Evolutionary conservation across 2,329 filamentous ascomycete genomes (phyloP), one percentile per base, ranked within the genome.

Genomic region (Colletotrichum sp.): DNA sequence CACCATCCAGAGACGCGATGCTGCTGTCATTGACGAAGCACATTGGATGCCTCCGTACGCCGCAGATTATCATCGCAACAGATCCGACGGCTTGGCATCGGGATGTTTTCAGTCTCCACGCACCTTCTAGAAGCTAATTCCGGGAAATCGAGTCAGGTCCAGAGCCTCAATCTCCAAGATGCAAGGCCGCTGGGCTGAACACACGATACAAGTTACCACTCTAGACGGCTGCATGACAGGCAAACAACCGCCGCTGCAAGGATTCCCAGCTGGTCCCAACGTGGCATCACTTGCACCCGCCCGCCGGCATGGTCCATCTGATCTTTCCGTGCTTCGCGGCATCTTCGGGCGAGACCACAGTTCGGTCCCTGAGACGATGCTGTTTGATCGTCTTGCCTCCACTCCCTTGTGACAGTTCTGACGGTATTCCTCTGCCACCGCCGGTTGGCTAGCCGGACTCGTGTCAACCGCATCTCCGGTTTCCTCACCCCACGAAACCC

Each of bases 301-400:
- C 7, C 36, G 13, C n/a, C 68, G 60, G 18, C 49, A 66, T 66
- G 10, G 30, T 6, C 15, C 68, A 52, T 71, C 69, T 72, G 62
- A 75, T 71, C 36, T 75, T 63, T 32, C 30, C 52, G 36, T 39
- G 36, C 63, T 28, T 30, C 62, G 30, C 28, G 55, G 26, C 15
- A 24, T n/a, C 59, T 32, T 65, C 69, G 69, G 59, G 59, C 39
- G 59, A 65, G 39, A 71, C 69, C 69, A 36, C 30, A 64, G 21
- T 65, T 71, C 36, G 21, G 72, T 24, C 70, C 60, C 60, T 76
- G 65, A 66, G 75, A 77, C 75, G 60, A 49, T 63, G 71, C 26
- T 49, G 71, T 75, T 75, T 75, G 65, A 75, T 77, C 66, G 26
- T 60, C 59, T 67, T 15, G 21, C 36, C 60, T 67, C 60, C 57